These are phyloP conservation scores for Auricularia sp. DNA, from an alignment of 768 basidiomycete genomes.

Conservation along the genomic window DNA sequence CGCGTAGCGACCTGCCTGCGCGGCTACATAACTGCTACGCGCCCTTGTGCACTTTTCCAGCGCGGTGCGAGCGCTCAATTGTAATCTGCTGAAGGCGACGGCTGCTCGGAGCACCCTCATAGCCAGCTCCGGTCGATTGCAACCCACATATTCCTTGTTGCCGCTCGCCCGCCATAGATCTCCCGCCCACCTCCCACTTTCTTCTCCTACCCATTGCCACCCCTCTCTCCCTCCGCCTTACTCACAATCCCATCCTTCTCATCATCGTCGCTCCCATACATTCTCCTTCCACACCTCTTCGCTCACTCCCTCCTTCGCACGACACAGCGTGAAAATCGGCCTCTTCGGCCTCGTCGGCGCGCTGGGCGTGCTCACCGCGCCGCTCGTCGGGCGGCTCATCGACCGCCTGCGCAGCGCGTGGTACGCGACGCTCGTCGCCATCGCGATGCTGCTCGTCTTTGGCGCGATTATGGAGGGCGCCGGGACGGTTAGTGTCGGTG, in stretches of 20 bases:
- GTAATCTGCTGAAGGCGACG: too few relatives aligned
- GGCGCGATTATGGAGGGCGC: conserved; percentile 19
- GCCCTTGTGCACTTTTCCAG: too few relatives aligned
- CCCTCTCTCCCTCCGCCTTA: too few relatives aligned
- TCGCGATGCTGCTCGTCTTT: conserved; percentile 36
- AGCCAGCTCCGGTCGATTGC: too few relatives aligned
- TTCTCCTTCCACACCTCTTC: not conserved
- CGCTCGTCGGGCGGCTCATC: conserved; percentile 55
- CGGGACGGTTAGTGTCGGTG: not conserved
- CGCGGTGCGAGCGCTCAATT: too few relatives aligned
- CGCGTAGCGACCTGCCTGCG: too few relatives aligned
- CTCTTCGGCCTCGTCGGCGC: conserved; percentile 65
- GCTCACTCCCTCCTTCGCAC: conserved; percentile 1
- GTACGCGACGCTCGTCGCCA: conserved; percentile 57
- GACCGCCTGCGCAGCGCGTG: conserved; percentile 61
- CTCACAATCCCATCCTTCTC: conserved; percentile 33
- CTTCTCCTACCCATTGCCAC: too few relatives aligned
- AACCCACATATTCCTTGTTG: too few relatives aligned
- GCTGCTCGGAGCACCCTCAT: too few relatives aligned
- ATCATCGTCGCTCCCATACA: not conserved
- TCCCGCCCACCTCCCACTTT: too few relatives aligned
- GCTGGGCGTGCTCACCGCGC: conserved; percentile 42
- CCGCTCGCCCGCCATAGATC: too few relatives aligned
- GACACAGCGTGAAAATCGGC: conserved; percentile 54
- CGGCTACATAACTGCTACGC: too few relatives aligned